Conservation (phyloP, 768 basidiomycete genomes). For the Mycena olivaceomarginata region DNA sequence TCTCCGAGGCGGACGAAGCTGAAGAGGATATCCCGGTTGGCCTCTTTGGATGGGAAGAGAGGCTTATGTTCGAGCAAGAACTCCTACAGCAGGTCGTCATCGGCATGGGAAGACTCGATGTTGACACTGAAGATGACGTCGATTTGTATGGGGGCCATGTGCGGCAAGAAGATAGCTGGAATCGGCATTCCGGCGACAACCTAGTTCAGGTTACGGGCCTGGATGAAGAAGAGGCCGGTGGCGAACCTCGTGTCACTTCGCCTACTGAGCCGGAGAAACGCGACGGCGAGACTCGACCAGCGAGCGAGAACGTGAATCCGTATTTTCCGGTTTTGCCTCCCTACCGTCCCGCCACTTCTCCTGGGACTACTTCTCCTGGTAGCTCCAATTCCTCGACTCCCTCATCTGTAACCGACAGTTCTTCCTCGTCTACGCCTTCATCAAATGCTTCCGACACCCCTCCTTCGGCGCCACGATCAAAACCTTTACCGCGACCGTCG, state of each 20-base stretch:
- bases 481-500: background rate
- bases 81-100: constrained; percentile 91
- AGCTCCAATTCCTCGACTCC: constrained; percentile 53
- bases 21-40: constrained; percentile 56
- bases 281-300: constrained; percentile 3
- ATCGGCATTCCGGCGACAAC: constrained; percentile 41
- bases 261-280: constrained; percentile 34
- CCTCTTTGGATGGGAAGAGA: constrained; percentile 73
- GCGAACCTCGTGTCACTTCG: constrained; percentile 43
- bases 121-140: constrained; percentile 58
- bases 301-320: constrained; percentile 62
- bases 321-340: constrained; percentile 70
- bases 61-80: constrained; percentile 85
- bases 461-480: background rate
- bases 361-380: constrained; percentile 44
- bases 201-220: constrained; percentile 34
- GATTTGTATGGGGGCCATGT: constrained; percentile 52
- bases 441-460: background rate
- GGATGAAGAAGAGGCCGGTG: constrained; percentile 42
- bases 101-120: constrained; percentile 88
- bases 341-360: constrained; percentile 41
- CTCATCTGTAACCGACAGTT: constrained; percentile 47
- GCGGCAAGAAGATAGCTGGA: constrained; percentile 35
- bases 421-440: constrained; percentile 41
- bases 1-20: constrained; percentile 59